Base-by-base conservation (phyloP, 1,284 basidiomycete genomes). In the Malassezia psittaci region DNA sequence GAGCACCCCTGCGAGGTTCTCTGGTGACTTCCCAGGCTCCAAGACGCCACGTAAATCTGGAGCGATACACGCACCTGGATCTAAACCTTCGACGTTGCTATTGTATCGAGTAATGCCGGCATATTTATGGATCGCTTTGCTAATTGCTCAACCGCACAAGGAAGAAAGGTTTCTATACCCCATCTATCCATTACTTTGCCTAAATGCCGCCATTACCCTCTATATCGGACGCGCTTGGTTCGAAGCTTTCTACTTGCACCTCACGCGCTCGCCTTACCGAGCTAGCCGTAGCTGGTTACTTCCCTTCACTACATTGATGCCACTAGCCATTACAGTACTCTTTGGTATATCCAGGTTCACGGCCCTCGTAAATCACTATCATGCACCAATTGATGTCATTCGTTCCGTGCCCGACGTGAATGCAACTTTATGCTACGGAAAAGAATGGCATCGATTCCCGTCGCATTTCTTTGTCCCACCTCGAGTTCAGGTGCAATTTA, bases 81-180 rank as follows among this genome's bases (percentile, higher is more conserved):
- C 59, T 15, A 45, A 58, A 15, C 62, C 67, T 8, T 57, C 66
- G 8, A 38, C 59, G 0, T 76, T 91, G 32, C 78, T 96, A 39
- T 80, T 80, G 0, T 69, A 91, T 52, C 81, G 91, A 41, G 78
- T 96, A 15, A 76, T 81, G 6, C 90, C 90, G 1, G 81, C 93
- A 66, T 96, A 98, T 77, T 65, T 96, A 29, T 98, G 94, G 91
- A 70, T 86, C 45, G 80, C 75, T 2, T 83, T 94, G 61, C 78
- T 99, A 61, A 84, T 82, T 8, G 61, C 79, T 1, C 94, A 98
- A 77, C 77, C 85, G 5, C 94, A 98, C 78, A 98, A 98, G 78
- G 94, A 99, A 76, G 94, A 98, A 75, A 81, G 94, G 21, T 98
- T 99, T 79, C 87, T 98, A 84, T 98, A 85, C 76, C 93, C 94